Evolutionary conservation across 1,139 yeast genomes (phyloP).

Genomic region (Blastobotrys raffinosifermentans): DNA sequence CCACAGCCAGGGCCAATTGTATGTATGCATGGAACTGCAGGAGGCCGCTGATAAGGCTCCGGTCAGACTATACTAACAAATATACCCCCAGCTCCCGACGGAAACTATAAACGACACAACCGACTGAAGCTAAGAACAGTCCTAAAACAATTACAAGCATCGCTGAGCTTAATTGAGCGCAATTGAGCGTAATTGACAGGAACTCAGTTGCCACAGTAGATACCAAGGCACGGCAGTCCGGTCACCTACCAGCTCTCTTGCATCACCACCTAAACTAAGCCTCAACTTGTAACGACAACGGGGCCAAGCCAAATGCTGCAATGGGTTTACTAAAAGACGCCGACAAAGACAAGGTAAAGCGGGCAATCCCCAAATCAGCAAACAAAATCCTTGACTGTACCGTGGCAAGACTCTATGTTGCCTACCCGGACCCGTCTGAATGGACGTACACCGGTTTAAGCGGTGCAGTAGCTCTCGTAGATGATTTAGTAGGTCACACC

Average conservation of each 20-base stretch:
- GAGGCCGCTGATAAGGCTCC: too few species aligned
- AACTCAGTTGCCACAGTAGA: neutral
- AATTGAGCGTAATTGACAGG: neutral
- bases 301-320: conserved; percentile 1
- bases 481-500: conserved; percentile 91
- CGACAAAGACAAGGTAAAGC: conserved; percentile 82
- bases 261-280: neutral
- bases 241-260: neutral
- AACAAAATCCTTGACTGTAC: conserved; percentile 89
- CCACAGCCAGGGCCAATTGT: too few species aligned
- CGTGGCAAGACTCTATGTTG: conserved; percentile 81
- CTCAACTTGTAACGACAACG: neutral
- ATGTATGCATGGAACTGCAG: too few species aligned
- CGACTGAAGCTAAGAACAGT: too few species aligned
- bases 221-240: neutral
- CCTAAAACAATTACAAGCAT: too few species aligned
- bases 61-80: too few species aligned
- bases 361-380: conserved; percentile 81
- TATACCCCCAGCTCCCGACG: too few species aligned
- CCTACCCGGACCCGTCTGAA: conserved; percentile 72
- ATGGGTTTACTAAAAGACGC: conserved; percentile 60
- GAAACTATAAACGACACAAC: too few species aligned
- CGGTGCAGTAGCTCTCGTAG: conserved; percentile 84
- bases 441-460: conserved; percentile 88
- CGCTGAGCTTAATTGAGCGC: too few species aligned